Percentiles rank a stretch among this genome's conserved stretches.
These are phyloP conservation scores for Orbilia brochopaga DNA, from an alignment of 2,329 filamentous ascomycete species.

Conservation along the genomic window DNA sequence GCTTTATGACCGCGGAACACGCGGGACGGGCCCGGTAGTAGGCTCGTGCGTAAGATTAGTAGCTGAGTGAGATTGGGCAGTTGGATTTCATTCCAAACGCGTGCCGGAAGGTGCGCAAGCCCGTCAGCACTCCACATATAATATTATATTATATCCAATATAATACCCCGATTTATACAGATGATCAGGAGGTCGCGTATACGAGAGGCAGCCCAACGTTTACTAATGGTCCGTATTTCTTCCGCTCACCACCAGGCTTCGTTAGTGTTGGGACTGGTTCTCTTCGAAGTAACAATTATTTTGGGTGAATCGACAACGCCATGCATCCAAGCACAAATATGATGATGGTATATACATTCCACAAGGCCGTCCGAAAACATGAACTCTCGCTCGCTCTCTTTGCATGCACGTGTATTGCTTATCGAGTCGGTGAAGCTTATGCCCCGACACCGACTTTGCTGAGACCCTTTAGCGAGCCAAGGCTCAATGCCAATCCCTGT, in stretches of 20 bases:
- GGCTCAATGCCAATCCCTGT: constrained; percentile 88
- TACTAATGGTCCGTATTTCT: constrained; percentile 1
- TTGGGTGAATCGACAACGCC: constrained; percentile 40
- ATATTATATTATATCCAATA: too few relatives aligned
- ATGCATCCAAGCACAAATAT: constrained; percentile 17
- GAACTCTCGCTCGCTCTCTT: neutral
- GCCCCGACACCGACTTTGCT: constrained; percentile 69
- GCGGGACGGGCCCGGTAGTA: neutral
- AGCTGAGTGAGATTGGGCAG: constrained; percentile 7
- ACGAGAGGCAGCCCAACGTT: neutral
- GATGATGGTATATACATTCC: constrained; percentile 48
- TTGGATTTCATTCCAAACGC: neutral
- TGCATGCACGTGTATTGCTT: neutral
- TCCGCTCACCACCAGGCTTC: constrained; percentile 11
- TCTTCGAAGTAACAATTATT: constrained; percentile 7
- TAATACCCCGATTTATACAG: too few relatives aligned
- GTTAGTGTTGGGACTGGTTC: neutral
- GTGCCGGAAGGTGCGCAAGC: neutral
- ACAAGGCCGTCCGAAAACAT: constrained; percentile 16
- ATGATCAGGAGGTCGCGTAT: too few relatives aligned
- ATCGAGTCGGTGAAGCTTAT: constrained; percentile 13
- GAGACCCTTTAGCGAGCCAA: constrained; percentile 91
- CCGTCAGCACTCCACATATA: neutral
- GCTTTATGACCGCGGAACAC: neutral
- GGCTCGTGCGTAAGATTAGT: neutral